These are phyloP conservation scores for Neurospora tetraspora DNA, from an alignment of 495 filamentous ascomycete species.

Conservation along the genomic window DNA sequence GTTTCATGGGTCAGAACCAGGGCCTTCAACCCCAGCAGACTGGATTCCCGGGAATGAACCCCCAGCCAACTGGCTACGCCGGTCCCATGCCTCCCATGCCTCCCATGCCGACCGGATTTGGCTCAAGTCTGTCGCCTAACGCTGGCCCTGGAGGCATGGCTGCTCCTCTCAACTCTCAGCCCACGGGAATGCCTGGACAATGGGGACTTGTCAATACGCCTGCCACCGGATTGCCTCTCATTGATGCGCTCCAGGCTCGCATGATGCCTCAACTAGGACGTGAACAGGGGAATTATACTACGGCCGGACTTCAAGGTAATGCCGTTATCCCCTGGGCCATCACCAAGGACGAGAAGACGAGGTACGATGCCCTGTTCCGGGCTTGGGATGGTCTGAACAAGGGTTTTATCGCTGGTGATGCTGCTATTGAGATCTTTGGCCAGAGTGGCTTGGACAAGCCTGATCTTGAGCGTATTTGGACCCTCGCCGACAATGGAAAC, in stretches of 20 bases:
- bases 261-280: slow-evolving; percentile 98
- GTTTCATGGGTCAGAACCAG: slow-evolving; percentile 31
- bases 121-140: slow-evolving; percentile 53
- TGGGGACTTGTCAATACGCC: slow-evolving; percentile 98
- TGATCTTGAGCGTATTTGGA: slow-evolving; percentile 92
- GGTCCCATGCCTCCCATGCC: slow-evolving; percentile 87
- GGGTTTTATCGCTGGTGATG: slow-evolving; percentile 85
- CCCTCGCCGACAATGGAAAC: slow-evolving; percentile 85
- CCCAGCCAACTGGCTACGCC: slow-evolving; percentile 51
- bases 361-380: slow-evolving; percentile 91
- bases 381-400: slow-evolving; percentile 95
- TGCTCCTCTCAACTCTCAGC: slow-evolving; percentile 73
- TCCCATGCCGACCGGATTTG: slow-evolving; percentile 84
- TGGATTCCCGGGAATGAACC: slow-evolving; percentile 39
- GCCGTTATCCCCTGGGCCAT: slow-evolving; percentile 97
- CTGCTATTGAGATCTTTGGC: slow-evolving; percentile 93
- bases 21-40: slow-evolving; percentile 50
- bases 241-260: slow-evolving; percentile 83
- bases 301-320: slow-evolving; percentile 79
- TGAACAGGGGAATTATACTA: slow-evolving; percentile 78
- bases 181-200: slow-evolving; percentile 92
- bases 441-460: slow-evolving; percentile 87
- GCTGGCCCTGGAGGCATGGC: slow-evolving; percentile 40
- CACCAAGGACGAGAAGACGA: slow-evolving; percentile 96
- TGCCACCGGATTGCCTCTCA: slow-evolving; percentile 79